phyloP scores from a whole-genome alignment of 805 yeast species.

The Schizosaccharomyces japonicus region DNA sequence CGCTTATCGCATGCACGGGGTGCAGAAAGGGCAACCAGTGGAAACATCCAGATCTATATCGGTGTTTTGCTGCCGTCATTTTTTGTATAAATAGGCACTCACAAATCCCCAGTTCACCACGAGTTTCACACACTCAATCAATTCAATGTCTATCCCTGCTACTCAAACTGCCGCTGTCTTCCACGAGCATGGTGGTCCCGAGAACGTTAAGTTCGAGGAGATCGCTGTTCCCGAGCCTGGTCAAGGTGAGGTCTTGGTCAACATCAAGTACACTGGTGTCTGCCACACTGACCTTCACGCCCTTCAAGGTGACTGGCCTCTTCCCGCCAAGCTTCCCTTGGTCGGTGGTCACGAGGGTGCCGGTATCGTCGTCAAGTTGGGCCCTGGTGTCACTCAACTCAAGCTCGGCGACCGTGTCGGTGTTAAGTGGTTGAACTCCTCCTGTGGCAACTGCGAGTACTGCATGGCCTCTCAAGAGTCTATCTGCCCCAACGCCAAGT shows the following conservation, averaged over 20 bases:
- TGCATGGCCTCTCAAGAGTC: conserved; percentile 39
- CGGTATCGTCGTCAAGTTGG: conserved; percentile 59
- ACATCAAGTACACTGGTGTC: conserved; percentile 72
- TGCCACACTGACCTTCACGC: conserved; percentile 90
- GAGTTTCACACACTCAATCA: not conserved
- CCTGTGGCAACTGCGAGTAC: conserved; percentile 55
- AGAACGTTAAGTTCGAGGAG: conserved; percentile 32
- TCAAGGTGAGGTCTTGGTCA: conserved; percentile 52
- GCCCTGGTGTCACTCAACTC: conserved; percentile 42
- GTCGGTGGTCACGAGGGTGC: conserved; percentile 87
- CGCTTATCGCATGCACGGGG: too few relatives aligned
- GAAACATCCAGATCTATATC: too few relatives aligned
- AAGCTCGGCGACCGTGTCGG: conserved; percentile 66
- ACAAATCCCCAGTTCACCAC: too few relatives aligned
- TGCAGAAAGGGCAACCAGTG: too few relatives aligned
- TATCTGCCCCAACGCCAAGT: conserved; percentile 41
- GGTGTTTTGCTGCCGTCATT: too few relatives aligned
- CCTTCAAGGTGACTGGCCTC: conserved; percentile 86
- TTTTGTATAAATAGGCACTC: too few relatives aligned
- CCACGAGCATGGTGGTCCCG: conserved; percentile 29
- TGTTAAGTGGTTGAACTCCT: conserved; percentile 60
- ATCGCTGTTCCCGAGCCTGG: conserved; percentile 63
- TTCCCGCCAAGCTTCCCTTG: conserved; percentile 43
- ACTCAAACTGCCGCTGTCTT: conserved; percentile 19
- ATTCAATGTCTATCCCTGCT: not conserved